phyloP scores from a whole-genome alignment of 2,329 filamentous ascomycete species.

The Xylariaceae sp. region DNA sequence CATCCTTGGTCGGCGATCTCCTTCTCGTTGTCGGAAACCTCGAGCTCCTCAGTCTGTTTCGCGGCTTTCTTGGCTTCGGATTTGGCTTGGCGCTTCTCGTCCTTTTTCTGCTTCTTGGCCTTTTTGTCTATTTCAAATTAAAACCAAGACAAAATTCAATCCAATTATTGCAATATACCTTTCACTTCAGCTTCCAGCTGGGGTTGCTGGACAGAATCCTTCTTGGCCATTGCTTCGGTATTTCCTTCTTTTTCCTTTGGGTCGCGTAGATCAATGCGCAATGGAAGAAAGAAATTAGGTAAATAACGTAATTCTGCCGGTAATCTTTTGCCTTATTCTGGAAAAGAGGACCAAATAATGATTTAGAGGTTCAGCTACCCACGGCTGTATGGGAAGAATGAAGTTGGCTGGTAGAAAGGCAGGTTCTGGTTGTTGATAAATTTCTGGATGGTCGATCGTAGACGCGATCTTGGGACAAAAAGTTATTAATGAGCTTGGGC shows the following conservation, averaged over 20 bases:
- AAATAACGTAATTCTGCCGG: too few species aligned
- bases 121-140: slow-evolving; percentile 29
- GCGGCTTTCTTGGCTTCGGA: slow-evolving; percentile 35
- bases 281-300: not conserved
- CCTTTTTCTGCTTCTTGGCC: slow-evolving; percentile 26
- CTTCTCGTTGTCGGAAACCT: slow-evolving; percentile 33
- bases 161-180: slow-evolving; percentile 16
- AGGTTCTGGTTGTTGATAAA: too few species aligned
- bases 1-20: slow-evolving; percentile 25
- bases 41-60: slow-evolving; percentile 34
- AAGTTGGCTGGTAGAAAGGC: too few species aligned
- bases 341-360: too few species aligned
- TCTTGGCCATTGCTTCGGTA: slow-evolving; percentile 20
- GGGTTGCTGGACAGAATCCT: slow-evolving; percentile 24
- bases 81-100: slow-evolving; percentile 35
- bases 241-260: slow-evolving; percentile 18
- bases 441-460: too few species aligned
- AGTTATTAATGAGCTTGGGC: too few species aligned
- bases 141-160: not conserved
- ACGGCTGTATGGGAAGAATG: too few species aligned
- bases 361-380: too few species aligned
- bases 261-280: not conserved
- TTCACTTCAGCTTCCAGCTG: slow-evolving; percentile 22
- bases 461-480: too few species aligned
- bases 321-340: too few species aligned